Conservation (phyloP, 352 stramenopile genomes). For the Pythium phragmiticola region DNA sequence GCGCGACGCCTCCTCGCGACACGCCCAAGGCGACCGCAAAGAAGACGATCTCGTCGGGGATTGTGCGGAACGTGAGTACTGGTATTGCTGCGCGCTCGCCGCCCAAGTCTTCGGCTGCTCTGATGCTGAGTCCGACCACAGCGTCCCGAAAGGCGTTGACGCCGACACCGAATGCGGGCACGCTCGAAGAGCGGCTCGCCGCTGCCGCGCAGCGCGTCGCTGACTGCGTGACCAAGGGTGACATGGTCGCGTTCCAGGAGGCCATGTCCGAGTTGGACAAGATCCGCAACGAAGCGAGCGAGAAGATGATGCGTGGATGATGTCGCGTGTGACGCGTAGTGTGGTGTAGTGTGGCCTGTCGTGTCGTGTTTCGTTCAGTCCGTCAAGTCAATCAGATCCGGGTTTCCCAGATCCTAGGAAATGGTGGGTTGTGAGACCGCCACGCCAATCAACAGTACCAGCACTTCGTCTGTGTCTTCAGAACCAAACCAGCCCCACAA, state of each 20-base stretch:
- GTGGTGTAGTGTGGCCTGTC: slow-evolving; percentile 6
- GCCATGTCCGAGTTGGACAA: slow-evolving; percentile 81
- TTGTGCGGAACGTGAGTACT: slow-evolving; percentile 45
- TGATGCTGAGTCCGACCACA: slow-evolving; percentile 15
- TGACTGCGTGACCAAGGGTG: slow-evolving; percentile 70
- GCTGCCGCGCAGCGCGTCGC: slow-evolving; percentile 36
- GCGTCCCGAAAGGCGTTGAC: slow-evolving; percentile 31
- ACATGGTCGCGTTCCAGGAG: slow-evolving; percentile 81
- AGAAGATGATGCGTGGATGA: slow-evolving; percentile 68
- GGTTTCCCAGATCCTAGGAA: too few relatives aligned
- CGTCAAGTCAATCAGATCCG: not conserved
- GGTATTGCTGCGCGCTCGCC: slow-evolving; percentile 33
- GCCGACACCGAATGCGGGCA: not conserved
- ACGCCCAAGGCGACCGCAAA: slow-evolving; percentile 49
- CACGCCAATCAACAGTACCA: too few relatives aligned
- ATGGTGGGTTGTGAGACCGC: too few relatives aligned
- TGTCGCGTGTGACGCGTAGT: not conserved
- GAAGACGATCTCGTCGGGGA: slow-evolving; percentile 55
- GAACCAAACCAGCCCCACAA: not conserved
- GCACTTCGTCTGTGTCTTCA: too few relatives aligned
- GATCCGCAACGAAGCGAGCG: slow-evolving; percentile 73
- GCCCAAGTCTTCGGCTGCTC: slow-evolving; percentile 24
- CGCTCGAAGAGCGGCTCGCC: slow-evolving; percentile 10
- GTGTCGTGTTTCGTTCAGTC: too few relatives aligned
- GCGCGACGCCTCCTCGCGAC: slow-evolving; percentile 38